Evolutionary conservation across 352 stramenopile genomes (phyloP).

Genomic region (Aphanomyces euteiches): DNA sequence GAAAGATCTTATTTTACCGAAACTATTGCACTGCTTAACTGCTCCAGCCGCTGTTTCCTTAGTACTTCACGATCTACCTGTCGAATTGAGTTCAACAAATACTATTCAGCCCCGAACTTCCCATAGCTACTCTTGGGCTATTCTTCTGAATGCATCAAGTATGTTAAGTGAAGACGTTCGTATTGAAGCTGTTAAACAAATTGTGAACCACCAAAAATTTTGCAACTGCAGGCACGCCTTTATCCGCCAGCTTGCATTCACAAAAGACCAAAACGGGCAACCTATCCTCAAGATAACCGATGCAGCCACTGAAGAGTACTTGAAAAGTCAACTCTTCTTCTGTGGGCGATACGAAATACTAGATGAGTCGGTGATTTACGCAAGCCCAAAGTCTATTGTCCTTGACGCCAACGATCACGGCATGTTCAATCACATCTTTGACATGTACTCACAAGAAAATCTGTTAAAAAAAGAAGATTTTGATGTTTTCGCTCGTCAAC

Average conservation of each 20-base stretch:
- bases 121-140: constrained; percentile 3
- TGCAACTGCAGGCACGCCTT: neutral
- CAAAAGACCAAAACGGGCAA: neutral
- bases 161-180: neutral
- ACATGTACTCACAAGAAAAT: neutral
- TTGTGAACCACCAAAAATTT: neutral
- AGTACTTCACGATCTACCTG: neutral
- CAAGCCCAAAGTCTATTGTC: neutral
- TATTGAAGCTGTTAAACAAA: neutral
- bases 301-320: neutral
- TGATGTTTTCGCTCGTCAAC: neutral
- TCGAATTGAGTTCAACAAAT: neutral
- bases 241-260: neutral
- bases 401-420: constrained; percentile 4
- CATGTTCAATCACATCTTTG: constrained; percentile 5
- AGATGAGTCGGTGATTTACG: neutral
- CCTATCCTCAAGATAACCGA: constrained; percentile 1
- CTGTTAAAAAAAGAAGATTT: neutral
- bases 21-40: no score
- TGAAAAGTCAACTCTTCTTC: constrained; percentile 11
- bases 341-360: constrained; percentile 16
- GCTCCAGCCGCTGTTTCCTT: neutral
- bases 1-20: no score
- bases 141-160: neutral
- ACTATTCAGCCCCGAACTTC: neutral